These are phyloP conservation scores for Ustilago trichophora DNA, from an alignment of 1,284 basidiomycete species.

Conservation along the genomic window DNA sequence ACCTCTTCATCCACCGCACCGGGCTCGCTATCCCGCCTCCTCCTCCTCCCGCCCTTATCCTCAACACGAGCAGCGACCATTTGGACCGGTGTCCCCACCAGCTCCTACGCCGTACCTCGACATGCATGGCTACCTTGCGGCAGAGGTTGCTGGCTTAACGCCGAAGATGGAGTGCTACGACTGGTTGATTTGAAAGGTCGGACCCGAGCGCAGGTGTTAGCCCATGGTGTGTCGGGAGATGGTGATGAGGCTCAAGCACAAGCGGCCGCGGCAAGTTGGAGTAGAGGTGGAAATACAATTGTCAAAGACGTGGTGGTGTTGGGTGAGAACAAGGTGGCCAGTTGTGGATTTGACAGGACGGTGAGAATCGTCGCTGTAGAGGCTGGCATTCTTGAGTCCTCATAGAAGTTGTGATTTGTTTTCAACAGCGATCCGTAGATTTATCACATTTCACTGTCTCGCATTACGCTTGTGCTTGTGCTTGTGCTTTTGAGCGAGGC, in stretches of 20 bases:
- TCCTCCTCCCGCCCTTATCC: slow-evolving; percentile 51
- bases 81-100: slow-evolving; percentile 49
- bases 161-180: slow-evolving; percentile 58
- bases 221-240: slow-evolving; percentile 31
- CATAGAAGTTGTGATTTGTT: not conserved
- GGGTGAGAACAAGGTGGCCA: slow-evolving; percentile 42
- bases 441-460: no score
- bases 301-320: slow-evolving; percentile 55
- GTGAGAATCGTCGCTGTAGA: slow-evolving; percentile 29
- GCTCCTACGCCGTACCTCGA: slow-evolving; percentile 44
- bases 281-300: slow-evolving; percentile 59
- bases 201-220: slow-evolving; percentile 38
- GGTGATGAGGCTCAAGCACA: not conserved
- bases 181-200: slow-evolving; percentile 50
- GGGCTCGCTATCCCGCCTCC: slow-evolving; percentile 37
- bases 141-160: slow-evolving; percentile 52
- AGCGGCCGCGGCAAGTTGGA: slow-evolving; percentile 35
- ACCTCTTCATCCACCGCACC: slow-evolving; percentile 6
- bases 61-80: slow-evolving; percentile 39
- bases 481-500: no score
- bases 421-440: no score
- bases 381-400: not conserved
- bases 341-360: slow-evolving; percentile 59
- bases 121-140: slow-evolving; percentile 56
- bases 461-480: no score